Base-by-base conservation (phyloP, 2,329 filamentous ascomycete genomes). In the Colletotrichum sp. region DNA sequence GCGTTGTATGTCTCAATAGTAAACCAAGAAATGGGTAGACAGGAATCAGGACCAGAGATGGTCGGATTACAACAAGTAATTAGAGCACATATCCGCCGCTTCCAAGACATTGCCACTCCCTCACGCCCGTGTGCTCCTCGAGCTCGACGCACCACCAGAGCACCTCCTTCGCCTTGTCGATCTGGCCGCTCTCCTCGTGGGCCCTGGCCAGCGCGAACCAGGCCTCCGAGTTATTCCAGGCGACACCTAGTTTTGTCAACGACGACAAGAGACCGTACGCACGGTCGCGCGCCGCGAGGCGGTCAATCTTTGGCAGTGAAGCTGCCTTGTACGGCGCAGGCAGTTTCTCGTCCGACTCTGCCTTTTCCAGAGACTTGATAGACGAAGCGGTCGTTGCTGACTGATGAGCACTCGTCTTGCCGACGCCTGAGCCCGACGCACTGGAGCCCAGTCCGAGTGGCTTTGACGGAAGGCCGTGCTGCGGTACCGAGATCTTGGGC, bases 131-230 rank as follows among this genome's bases (percentile, higher is more conserved):
- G 9, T 92, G 92, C 82, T 99, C 96, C 83, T 98, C 97, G 34
- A 99, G 88, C 85, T 98, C 96, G 15, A 99, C 94, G 80, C 96
- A 98, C 96, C 96, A 98, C 97, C 97, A 98, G 8, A 98, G 89
- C 61, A 96, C 95, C 79, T 97, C 94, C 86, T 96, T 98, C 16
- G 97, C 94, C 87, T 96, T 98, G 48, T 97, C 94, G 3, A 92
- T 85, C 86, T 98, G 95, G 1, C 94, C 94, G 73, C 95, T 94
- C 82, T 96, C 92, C 84, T 99, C 97, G 81, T 98, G 95, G 12
- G 95, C 96, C 77, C 95, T 90, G 1, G 96, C 95, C 39, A 99
- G 90, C 6, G 94, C 91, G 81, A 95, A 96, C 97, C 97, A 99
- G 7, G 96, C 97, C 82, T 98, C 97, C 1, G 95, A 93, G 82